Percentiles rank a stretch among this genome's conserved stretches.
Evolutionary conservation across 164 flowering plant species (phyloP).

Genomic region (Santalum album): DNA sequence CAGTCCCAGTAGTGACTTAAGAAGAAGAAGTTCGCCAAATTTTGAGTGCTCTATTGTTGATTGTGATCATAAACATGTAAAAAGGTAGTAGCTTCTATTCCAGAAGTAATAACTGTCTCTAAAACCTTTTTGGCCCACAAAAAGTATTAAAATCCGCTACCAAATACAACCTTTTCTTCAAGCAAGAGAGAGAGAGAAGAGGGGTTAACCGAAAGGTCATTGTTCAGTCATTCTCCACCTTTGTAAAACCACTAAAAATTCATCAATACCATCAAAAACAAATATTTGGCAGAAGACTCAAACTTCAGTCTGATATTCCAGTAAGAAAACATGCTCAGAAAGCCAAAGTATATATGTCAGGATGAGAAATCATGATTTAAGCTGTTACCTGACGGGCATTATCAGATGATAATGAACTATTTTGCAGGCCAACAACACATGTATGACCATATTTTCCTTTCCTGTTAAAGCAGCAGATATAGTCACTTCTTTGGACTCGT

Average conservation of each 20-base stretch:
- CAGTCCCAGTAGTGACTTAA: too few species aligned
- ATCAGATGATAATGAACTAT: constrained; percentile 40
- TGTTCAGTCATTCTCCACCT: not conserved
- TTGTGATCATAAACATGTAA: too few species aligned
- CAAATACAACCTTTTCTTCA: not conserved
- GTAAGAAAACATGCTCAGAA: not conserved
- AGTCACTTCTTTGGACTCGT: constrained; percentile 1
- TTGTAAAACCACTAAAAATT: too few species aligned
- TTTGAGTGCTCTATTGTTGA: too few species aligned
- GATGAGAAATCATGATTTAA: not conserved
- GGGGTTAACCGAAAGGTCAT: not conserved
- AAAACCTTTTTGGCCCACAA: too few species aligned
- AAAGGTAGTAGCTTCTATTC: too few species aligned
- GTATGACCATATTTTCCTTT: constrained; percentile 81
- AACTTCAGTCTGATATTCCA: too few species aligned
- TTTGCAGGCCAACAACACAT: constrained; percentile 83
- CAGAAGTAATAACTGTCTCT: too few species aligned
- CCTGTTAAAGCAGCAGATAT: constrained; percentile 31
- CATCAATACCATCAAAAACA: not conserved
- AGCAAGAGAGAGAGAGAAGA: not conserved
- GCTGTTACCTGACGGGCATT: constrained; percentile 53
- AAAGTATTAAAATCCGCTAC: too few species aligned
- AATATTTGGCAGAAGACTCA: not conserved
- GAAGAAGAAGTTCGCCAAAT: too few species aligned
- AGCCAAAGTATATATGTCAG: not conserved